Evolutionary conservation across 306 rosid genomes (phyloP).

Genomic region (Crotalaria pallida): DNA sequence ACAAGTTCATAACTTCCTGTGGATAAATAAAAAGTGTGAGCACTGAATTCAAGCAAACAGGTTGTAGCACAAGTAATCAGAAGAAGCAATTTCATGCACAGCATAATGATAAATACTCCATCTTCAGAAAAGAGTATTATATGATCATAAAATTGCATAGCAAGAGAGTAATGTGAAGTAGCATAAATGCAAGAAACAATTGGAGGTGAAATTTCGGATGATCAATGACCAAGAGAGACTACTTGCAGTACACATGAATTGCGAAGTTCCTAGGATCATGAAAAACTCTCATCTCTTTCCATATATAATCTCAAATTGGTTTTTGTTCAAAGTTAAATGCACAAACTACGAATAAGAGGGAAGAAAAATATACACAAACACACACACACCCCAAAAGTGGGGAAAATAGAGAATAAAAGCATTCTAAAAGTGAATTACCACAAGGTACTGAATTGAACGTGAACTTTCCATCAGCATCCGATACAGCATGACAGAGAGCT

Average conservation of each 20-base stretch:
- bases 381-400: background rate
- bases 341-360: constrained; percentile 6
- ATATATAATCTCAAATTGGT: constrained; percentile 1
- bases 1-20: constrained; percentile 81
- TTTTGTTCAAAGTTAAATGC: constrained; percentile 7
- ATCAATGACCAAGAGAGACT: constrained; percentile 3
- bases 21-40: constrained; percentile 21
- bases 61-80: constrained; percentile 10
- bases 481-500: constrained; percentile 80
- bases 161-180: background rate
- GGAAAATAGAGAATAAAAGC: constrained; percentile 6
- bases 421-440: constrained; percentile 50
- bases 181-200: background rate
- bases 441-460: constrained; percentile 79
- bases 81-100: constrained; percentile 23
- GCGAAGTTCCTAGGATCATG: constrained; percentile 11
- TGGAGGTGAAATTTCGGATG: background rate
- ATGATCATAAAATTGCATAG: background rate
- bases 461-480: constrained; percentile 87
- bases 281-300: constrained; percentile 11
- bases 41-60: constrained; percentile 15
- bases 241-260: background rate
- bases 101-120: constrained; percentile 16
- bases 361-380: background rate
- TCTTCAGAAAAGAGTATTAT: constrained; percentile 1